These are phyloP conservation scores for Hypomyces perniciosus DNA, from an alignment of 2,329 filamentous ascomycete genomes.

Conservation along the genomic window DNA sequence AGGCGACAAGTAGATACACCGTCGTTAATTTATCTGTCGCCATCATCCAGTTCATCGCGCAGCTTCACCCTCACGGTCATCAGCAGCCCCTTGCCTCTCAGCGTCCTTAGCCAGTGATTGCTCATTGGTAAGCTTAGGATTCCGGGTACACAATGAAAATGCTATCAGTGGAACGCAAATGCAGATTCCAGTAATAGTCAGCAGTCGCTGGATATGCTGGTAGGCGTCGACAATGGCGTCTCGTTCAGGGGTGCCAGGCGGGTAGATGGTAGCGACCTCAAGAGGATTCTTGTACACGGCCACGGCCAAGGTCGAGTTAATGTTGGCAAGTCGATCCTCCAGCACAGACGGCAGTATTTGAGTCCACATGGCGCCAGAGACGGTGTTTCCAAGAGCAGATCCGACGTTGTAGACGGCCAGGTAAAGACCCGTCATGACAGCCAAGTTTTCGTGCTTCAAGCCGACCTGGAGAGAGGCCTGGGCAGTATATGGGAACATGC, in stretches of 20 bases:
- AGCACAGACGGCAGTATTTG: conserved; percentile 53
- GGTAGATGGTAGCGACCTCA: conserved; percentile 11
- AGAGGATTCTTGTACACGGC: conserved; percentile 23
- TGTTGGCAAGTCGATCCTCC: conserved; percentile 38
- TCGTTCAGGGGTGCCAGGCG: conserved; percentile 38
- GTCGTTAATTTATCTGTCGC: too few relatives aligned
- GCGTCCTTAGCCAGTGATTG: conserved; percentile 36
- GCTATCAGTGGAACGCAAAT: conserved; percentile 42
- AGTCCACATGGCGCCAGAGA: conserved; percentile 58
- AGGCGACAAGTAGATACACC: too few relatives aligned
- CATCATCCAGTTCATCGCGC: too few relatives aligned
- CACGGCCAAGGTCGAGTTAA: conserved; percentile 30
- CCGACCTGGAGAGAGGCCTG: conserved; percentile 39
- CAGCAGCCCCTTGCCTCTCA: neutral
- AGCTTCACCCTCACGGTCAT: too few relatives aligned
- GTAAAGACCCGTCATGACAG: conserved; percentile 58
- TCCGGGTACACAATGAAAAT: conserved; percentile 37
- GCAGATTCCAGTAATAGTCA: conserved; percentile 44
- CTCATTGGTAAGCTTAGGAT: conserved; percentile 40
- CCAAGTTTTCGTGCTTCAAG: conserved; percentile 47
- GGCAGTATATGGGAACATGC: conserved; percentile 51
- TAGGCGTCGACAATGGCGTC: conserved; percentile 38
- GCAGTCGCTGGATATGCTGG: conserved; percentile 40
- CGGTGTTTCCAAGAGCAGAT: conserved; percentile 52
- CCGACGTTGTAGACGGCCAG: conserved; percentile 59